Percentiles rank a stretch among this genome's conserved stretches.
Conservation (phyloP, 768 basidiomycete genomes). For the Scleroderma bovista region DNA sequence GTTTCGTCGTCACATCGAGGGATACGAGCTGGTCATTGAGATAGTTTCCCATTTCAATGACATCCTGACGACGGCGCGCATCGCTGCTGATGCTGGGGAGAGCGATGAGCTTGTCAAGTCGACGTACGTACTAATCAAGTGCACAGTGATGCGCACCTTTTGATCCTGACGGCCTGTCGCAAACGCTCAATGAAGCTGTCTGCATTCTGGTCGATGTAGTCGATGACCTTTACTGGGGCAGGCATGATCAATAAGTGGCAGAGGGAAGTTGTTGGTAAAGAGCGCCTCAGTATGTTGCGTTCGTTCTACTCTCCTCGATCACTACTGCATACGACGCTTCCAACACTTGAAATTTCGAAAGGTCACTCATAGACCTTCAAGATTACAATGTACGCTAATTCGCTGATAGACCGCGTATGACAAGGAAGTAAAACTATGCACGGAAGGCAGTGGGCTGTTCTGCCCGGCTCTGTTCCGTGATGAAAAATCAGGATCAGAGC, state of each 20-base stretch:
- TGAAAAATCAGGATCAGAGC: too few species aligned
- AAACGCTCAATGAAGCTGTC: slow-evolving; percentile 74
- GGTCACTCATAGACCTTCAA: too few species aligned
- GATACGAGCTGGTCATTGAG: slow-evolving; percentile 65
- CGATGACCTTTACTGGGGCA: slow-evolving; percentile 28
- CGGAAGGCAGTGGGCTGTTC: too few species aligned
- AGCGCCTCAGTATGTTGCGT: too few species aligned
- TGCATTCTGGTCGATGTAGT: slow-evolving; percentile 65
- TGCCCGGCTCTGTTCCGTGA: too few species aligned
- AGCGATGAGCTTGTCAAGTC: not conserved
- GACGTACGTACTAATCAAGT: not conserved
- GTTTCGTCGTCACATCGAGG: slow-evolving; percentile 74
- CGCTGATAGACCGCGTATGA: too few species aligned
- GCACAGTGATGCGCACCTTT: slow-evolving; percentile 42
- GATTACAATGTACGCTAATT: too few species aligned
- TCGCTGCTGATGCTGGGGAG: slow-evolving; percentile 63
- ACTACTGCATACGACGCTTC: too few species aligned
- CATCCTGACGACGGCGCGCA: slow-evolving; percentile 64
- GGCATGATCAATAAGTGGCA: slow-evolving; percentile 29
- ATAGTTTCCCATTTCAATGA: slow-evolving; percentile 83
- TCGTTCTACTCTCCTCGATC: too few species aligned
- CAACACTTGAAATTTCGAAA: too few species aligned
- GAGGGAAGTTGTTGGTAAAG: too few species aligned
- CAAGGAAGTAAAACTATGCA: too few species aligned
- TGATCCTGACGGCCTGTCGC: slow-evolving; percentile 77